phyloP scores from a whole-genome alignment of 2,329 filamentous ascomycete species.

The Exophiala xenobiotica region DNA sequence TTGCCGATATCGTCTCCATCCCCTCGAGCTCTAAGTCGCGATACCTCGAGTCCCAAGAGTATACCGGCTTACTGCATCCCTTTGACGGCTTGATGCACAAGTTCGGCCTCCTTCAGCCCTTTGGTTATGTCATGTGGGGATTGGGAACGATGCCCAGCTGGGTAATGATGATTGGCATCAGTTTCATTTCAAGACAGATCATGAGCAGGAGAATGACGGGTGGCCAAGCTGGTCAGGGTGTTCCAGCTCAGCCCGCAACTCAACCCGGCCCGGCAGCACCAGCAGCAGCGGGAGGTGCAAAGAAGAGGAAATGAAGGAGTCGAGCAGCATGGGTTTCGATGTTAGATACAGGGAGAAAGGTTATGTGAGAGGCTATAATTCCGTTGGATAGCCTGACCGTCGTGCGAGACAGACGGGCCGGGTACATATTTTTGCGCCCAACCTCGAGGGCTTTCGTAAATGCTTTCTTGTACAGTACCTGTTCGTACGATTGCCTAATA shows the following conservation, averaged over 20 bases:
- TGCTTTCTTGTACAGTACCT: neutral
- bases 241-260: slow-evolving; percentile 7
- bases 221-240: neutral
- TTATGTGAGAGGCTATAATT: too few species aligned
- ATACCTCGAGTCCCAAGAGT: slow-evolving; percentile 52
- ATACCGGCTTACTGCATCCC: slow-evolving; percentile 61
- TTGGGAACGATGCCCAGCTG: slow-evolving; percentile 62
- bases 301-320: slow-evolving; percentile 25
- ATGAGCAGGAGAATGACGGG: slow-evolving; percentile 43
- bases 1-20: slow-evolving; percentile 57
- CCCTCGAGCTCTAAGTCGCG: slow-evolving; percentile 41
- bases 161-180: slow-evolving; percentile 64
- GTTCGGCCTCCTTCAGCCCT: slow-evolving; percentile 52
- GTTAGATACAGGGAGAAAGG: too few species aligned
- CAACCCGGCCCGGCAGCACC: slow-evolving; percentile 13
- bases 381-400: too few species aligned
- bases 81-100: slow-evolving; percentile 58
- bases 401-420: too few species aligned
- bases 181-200: slow-evolving; percentile 59
- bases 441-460: too few species aligned
- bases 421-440: too few species aligned
- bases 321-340: too few species aligned
- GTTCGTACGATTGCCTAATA: neutral
- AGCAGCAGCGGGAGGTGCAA: slow-evolving; percentile 15
- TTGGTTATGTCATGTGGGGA: slow-evolving; percentile 57